Evolutionary conservation across 257 asterid genomes (phyloP).

Genomic region (Solanum commersonii): DNA sequence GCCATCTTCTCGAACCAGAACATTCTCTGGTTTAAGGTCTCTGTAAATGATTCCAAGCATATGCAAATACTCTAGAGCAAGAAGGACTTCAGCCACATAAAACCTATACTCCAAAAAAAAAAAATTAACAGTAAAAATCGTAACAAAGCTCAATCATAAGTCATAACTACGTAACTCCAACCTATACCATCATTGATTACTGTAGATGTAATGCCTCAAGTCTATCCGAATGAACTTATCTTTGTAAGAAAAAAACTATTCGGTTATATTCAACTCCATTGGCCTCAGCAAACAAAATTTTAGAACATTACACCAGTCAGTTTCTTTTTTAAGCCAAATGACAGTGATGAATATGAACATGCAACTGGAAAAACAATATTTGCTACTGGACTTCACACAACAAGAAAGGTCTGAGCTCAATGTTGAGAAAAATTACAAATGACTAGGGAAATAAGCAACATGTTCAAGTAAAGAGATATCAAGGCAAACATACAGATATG

Average conservation of each 20-base stretch:
- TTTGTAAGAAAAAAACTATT: background rate
- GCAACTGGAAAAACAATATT: background rate
- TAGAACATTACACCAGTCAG: background rate
- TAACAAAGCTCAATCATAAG: background rate
- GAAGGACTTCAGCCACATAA: constrained; percentile 63
- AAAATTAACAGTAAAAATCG: background rate
- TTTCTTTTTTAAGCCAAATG: background rate
- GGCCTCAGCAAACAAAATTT: background rate
- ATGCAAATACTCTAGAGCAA: constrained; percentile 53
- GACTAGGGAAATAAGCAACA: background rate
- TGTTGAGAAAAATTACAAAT: background rate
- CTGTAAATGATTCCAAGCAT: constrained; percentile 65
- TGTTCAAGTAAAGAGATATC: background rate
- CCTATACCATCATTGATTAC: background rate
- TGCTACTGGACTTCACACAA: background rate
- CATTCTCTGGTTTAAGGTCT: constrained; percentile 62
- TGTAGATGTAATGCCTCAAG: background rate
- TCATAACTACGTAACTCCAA: background rate
- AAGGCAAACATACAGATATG: background rate
- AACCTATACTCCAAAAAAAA: constrained; percentile 23
- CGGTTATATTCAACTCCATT: background rate
- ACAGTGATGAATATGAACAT: background rate
- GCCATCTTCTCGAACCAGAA: constrained; percentile 56
- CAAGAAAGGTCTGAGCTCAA: background rate
- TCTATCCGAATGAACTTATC: background rate